A percentile compares a stretch with the other conserved stretches of the same genome.
phyloP scores from a whole-genome alignment of 352 stramenopile species.

The Thraustotheca clavata region DNA sequence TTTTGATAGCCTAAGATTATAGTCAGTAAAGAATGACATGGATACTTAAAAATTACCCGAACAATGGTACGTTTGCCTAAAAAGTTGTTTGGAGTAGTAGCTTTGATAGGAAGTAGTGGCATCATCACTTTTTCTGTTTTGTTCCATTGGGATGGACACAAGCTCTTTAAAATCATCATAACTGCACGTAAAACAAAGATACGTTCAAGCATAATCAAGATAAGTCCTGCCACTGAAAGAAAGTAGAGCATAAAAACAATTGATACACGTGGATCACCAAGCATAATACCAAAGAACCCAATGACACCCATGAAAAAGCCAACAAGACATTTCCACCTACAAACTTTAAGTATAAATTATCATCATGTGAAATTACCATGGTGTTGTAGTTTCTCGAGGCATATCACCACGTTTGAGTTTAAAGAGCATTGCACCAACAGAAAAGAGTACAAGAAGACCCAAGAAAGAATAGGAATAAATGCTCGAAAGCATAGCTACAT shows the following conservation, averaged over 20 bases:
- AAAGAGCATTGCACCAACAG: constrained; percentile 68
- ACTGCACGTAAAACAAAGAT: constrained; percentile 43
- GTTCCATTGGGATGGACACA: constrained; percentile 28
- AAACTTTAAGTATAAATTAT: neutral
- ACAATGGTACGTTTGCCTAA: constrained; percentile 36
- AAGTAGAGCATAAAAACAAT: constrained; percentile 58
- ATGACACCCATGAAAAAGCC: constrained; percentile 41
- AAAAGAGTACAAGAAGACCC: constrained; percentile 76
- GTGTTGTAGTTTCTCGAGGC: constrained; percentile 53
- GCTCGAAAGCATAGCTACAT: constrained; percentile 64
- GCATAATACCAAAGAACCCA: constrained; percentile 41
- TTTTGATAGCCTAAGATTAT: constrained; percentile 38
- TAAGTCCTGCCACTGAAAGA: constrained; percentile 31
- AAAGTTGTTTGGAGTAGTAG: neutral
- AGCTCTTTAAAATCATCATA: constrained; percentile 36
- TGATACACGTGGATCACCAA: constrained; percentile 36
- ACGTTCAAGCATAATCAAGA: constrained; percentile 52
- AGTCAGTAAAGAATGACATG: constrained; percentile 27
- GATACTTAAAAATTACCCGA: constrained; percentile 19
- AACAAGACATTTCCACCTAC: constrained; percentile 27
- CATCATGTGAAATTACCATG: constrained; percentile 30
- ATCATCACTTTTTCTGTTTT: constrained; percentile 15
- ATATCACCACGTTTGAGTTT: constrained; percentile 82
- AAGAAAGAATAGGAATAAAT: constrained; percentile 87
- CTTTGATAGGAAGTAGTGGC: constrained; percentile 3